phyloP scores from a whole-genome alignment of 2,329 filamentous ascomycete genomes.

The Alternaria brassicicola region DNA sequence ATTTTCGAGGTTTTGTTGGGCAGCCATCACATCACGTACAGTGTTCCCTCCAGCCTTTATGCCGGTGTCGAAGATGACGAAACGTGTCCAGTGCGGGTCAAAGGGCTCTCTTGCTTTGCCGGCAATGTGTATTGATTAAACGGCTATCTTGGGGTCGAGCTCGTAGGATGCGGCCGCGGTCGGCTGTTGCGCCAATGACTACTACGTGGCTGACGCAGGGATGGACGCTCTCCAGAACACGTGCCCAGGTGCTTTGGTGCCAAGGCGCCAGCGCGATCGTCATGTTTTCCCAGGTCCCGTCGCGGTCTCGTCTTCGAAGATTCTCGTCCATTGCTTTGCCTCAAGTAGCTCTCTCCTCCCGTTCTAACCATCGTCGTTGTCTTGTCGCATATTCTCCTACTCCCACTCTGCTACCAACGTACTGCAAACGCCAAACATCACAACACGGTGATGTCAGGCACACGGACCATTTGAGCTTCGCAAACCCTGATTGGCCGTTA shows the following conservation, averaged over 20 bases:
- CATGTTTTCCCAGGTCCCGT: conserved; percentile 11
- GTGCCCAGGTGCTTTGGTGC: conserved; percentile 18
- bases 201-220: conserved; percentile 14
- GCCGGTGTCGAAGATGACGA: conserved; percentile 7
- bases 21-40: conserved; percentile 18
- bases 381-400: not conserved
- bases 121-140: conserved; percentile 36
- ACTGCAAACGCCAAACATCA: conserved; percentile 1
- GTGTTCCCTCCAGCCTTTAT: conserved; percentile 15
- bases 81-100: conserved; percentile 39
- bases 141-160: conserved; percentile 11
- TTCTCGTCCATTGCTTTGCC: conserved; percentile 6
- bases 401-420: conserved; percentile 6
- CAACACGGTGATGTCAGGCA: conserved; percentile 38
- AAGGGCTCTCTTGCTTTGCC: conserved; percentile 26
- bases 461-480: conserved; percentile 37
- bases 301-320: conserved; percentile 7
- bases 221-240: conserved; percentile 14
- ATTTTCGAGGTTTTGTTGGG: conserved; percentile 6
- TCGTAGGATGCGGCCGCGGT: conserved; percentile 11
- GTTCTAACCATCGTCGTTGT: not conserved
- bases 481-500: conserved; percentile 29
- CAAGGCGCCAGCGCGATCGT: conserved; percentile 21
- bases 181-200: conserved; percentile 21
- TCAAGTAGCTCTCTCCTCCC: not conserved